Evolutionary conservation across 331 rosid species (phyloP).

Genomic region (Phaseolus coccineus): DNA sequence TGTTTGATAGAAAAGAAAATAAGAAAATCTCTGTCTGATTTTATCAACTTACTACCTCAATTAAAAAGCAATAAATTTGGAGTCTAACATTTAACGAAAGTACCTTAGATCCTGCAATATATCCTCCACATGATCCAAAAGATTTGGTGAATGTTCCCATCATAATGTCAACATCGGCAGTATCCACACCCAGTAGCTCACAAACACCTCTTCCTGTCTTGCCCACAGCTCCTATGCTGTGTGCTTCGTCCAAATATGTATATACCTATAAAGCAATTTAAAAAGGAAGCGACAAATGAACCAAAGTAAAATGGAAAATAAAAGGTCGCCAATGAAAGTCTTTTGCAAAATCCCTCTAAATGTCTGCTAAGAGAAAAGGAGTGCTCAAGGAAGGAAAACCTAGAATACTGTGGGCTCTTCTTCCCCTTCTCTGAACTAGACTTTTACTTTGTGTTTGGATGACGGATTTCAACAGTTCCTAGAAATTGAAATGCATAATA

Average conservation of each 20-base stretch:
- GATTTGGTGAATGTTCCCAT: slow-evolving; percentile 98
- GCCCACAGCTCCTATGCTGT: slow-evolving; percentile 99
- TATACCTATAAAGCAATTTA: slow-evolving; percentile 59
- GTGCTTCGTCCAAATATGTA: slow-evolving; percentile 93
- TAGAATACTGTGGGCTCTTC: background rate
- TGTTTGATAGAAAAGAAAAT: background rate
- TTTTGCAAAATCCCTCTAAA: slow-evolving; percentile 34
- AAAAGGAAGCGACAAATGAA: slow-evolving; percentile 12
- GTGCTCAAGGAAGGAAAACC: background rate
- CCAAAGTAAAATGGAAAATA: slow-evolving; percentile 10
- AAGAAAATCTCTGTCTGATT: background rate
- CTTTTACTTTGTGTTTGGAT: background rate
- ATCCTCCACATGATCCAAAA: slow-evolving; percentile 95
- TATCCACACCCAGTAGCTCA: slow-evolving; percentile 90
- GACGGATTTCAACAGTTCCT: too few species aligned
- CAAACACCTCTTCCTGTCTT: slow-evolving; percentile 92
- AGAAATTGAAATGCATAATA: too few species aligned
- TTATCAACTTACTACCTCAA: background rate
- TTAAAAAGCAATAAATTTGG: slow-evolving; percentile 1
- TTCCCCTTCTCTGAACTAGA: slow-evolving; percentile 24
- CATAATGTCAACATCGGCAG: slow-evolving; percentile 92
- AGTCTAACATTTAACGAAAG: slow-evolving; percentile 11
- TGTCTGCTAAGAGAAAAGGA: slow-evolving; percentile 50
- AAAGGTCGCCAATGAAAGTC: background rate
- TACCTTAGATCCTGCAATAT: slow-evolving; percentile 95